Evolutionary conservation across 352 stramenopile genomes (phyloP).

Genomic region (Saprolegnia parasitica): DNA sequence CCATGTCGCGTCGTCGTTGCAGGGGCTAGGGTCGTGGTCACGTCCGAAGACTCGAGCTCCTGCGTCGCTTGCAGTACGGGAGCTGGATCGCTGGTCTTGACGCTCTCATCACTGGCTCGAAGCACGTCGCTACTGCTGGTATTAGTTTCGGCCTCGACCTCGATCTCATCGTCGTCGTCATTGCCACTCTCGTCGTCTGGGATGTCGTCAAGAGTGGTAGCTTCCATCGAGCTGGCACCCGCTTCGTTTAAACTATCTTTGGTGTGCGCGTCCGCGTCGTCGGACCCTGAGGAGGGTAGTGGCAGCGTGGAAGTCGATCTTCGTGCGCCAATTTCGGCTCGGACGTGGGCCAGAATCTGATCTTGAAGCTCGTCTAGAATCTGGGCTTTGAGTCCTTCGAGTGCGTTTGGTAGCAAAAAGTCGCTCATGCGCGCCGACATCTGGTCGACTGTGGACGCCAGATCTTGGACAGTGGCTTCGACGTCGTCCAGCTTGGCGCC

Average conservation of each 20-base stretch:
- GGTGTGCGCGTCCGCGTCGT: neutral
- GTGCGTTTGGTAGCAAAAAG: neutral
- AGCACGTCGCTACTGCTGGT: too few relatives aligned
- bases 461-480: neutral
- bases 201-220: neutral
- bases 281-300: neutral
- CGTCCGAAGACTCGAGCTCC: neutral
- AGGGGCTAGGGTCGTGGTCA: neutral
- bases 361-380: conserved; percentile 13
- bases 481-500: conserved; percentile 1
- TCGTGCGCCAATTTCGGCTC: neutral
- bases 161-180: conserved; percentile 7
- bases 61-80: neutral
- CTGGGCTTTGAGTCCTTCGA: conserved; percentile 7
- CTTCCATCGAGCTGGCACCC: neutral
- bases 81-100: too few relatives aligned
- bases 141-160: neutral
- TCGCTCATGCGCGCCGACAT: conserved; percentile 2
- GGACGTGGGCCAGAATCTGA: neutral
- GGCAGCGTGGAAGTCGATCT: neutral
- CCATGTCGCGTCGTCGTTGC: neutral
- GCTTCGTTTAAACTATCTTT: neutral
- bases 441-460: neutral
- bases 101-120: too few relatives aligned
- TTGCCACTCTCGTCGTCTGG: neutral